These are phyloP conservation scores for Dendrobium huoshanense DNA, from an alignment of 106 monocot species.

Conservation along the genomic window DNA sequence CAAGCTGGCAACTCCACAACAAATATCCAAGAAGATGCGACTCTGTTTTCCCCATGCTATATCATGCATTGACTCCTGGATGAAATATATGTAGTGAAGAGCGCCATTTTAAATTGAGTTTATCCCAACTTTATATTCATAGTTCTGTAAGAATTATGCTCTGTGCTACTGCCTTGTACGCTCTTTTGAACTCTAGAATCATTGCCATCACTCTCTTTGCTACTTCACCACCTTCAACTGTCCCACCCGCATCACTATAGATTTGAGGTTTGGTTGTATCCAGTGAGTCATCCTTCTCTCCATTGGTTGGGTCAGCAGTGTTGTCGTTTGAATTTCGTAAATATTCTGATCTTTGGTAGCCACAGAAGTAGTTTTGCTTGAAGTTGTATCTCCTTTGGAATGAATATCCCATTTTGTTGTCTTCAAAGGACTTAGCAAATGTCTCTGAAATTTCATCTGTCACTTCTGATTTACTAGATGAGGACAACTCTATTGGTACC, in stretches of 20 bases:
- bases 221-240: conserved; percentile 13
- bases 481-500: conserved; percentile 39
- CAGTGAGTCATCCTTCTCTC: conserved; percentile 18
- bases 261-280: conserved; percentile 22
- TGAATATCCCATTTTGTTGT: conserved; percentile 11
- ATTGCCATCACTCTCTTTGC: background rate
- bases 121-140: conserved; percentile 10
- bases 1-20: conserved; percentile 93
- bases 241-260: conserved; percentile 37
- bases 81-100: conserved; percentile 82
- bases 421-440: conserved; percentile 20
- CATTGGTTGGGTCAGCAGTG: conserved; percentile 11
- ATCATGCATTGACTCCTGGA: conserved; percentile 63
- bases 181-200: conserved; percentile 5
- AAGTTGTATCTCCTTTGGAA: background rate
- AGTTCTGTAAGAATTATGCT: conserved; percentile 16
- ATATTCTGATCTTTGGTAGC: conserved; percentile 7
- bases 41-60: conserved; percentile 74
- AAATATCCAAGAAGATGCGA: conserved; percentile 80
- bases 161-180: conserved; percentile 3
- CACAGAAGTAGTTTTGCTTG: conserved; percentile 19
- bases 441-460: conserved; percentile 19
- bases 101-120: conserved; percentile 82
- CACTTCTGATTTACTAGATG: conserved; percentile 26
- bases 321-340: conserved; percentile 18